Conservation (phyloP, 73 alveolate species). For the Paramecium sexaurelia region DNA sequence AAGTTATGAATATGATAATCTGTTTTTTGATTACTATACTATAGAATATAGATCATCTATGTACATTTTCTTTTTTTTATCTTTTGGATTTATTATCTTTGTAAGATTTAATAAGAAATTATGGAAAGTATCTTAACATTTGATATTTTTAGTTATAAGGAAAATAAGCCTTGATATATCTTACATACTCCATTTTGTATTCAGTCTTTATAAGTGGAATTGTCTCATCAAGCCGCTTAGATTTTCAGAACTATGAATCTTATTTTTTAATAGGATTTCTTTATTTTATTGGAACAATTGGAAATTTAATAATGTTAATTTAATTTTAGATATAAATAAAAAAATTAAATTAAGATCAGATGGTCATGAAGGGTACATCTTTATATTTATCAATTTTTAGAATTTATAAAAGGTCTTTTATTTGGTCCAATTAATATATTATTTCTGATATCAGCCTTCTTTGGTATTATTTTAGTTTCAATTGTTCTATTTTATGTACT, state of each 20-base stretch:
- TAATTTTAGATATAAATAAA: background rate
- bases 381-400: background rate
- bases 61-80: background rate
- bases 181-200: background rate
- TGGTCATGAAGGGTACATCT: background rate
- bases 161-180: background rate
- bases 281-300: background rate
- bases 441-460: background rate
- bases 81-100: background rate
- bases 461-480: background rate
- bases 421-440: background rate
- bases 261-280: background rate
- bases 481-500: background rate
- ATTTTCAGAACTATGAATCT: background rate
- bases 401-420: background rate
- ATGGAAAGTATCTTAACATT: background rate
- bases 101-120: background rate
- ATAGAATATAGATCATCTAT: background rate
- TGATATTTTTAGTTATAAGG: background rate
- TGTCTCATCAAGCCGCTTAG: background rate
- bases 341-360: background rate
- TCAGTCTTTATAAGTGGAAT: background rate
- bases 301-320: background rate
- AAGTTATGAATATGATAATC: background rate
- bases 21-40: background rate